Evolutionary conservation across 768 basidiomycete species (phyloP), one percentile per base, ranked within the genome.

Genomic region (Lentinula edodes): DNA sequence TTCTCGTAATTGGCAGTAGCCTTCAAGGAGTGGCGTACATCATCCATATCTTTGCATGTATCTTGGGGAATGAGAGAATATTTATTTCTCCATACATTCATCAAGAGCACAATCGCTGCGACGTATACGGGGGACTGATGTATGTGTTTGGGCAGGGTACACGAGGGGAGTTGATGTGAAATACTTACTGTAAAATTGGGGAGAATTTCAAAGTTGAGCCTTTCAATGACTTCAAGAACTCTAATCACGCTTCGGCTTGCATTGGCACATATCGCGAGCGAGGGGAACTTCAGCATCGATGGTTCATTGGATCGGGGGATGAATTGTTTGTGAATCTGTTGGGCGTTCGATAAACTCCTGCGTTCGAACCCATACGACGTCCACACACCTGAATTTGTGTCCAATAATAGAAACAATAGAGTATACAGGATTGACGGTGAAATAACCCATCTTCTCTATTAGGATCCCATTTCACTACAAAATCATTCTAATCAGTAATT

Each of bases 51-150:
- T 48, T 51, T 46, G 16, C 35, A 50, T 35, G 41, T n/a, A 20
- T 59, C 58, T 28, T 43, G 34, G 5, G 32, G 43, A 20, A 51
- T 16, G 6, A 34, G n/a, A 15, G 32, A 20, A 9, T 45, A 16
- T 36, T 51, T 59, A 18, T 51, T 41, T 38, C 72, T 78, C 81
- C 75, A 83, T n/a, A 83, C 74, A 52, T 77, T 79, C 63, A 84
- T 71, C 39, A 84, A 69, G 3, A 83, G 71, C 4, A 84, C 75
- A 35, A 82, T 72, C 0, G 75, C 76, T 2, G 79, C 72, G 1
- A 74, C 75, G 62, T 78, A 80, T 67, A 80, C 78, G 5, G 77
- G 48, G 7, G 51, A 28, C 39, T 50, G 23, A 0, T 5, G 18
- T 18, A 5, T 36, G 15, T 23, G 16, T 43, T 7, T 51, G 48